Evolutionary conservation across 805 yeast genomes (phyloP), one percentile per base, ranked within the genome.

Genomic region (Geotrichum ghanense): DNA sequence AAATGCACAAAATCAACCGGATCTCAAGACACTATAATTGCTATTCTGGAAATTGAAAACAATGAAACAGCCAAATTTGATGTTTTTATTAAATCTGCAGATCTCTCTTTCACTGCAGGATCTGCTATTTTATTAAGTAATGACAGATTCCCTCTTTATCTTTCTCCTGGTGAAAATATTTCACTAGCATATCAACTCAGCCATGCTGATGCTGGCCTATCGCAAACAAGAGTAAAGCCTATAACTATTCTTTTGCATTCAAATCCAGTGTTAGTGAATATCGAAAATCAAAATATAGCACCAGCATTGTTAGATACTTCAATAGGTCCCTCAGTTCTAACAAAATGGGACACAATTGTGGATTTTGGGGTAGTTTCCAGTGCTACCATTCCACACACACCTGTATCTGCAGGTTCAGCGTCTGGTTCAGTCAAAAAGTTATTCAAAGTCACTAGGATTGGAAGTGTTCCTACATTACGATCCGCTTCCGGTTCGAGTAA

Each of bases 1-100:
- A 64, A 72, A 41, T 71, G 75, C 24, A 66, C 75, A 5, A 70
- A 69, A 48, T 71, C 78, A 3, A 73, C 75, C 3, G 75, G 76
- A 6, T 62, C 71, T 41, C 64, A 67, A 51, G 68, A 69, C 47
- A 55, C 68, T 2, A 53, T 76, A 1, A 56, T 76, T n/a, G 69
- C 77, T 1, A 70, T 75, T 0, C 57, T 76, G 41, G 74, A 70
- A 45, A 58, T 76, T 9, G 78, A 73, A 48, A 62, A 70, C 1
- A 67, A 78, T 1, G 73, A 70, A 2, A 70, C 60, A 26, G 58
- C 74, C 14, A 49, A 48, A 3, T 47, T 56, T 1, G 31, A 42
- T 12, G 53, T 58, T 7, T 42, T 42, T n/a, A 46, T 55, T 20
- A 53, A 41, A 1, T 44, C 44, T 1, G 45, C 44, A 25, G 22